Conservation (phyloP, 306 rosid genomes). For the Heteromeles arbutifolia region DNA sequence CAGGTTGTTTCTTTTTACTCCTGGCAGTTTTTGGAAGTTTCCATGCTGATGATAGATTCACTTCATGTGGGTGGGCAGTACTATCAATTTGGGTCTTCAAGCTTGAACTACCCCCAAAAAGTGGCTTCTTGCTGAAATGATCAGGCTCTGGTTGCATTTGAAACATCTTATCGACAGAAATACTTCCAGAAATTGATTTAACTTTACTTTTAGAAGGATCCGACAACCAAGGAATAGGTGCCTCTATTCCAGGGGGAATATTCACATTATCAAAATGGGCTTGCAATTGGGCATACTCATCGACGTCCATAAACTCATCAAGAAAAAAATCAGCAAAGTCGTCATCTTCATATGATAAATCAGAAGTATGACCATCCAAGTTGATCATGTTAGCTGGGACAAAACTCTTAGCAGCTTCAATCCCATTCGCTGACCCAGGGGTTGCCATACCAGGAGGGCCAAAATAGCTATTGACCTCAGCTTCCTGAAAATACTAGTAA, state of each 20-base stretch:
- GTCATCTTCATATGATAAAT: conserved; percentile 38
- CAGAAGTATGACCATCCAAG: conserved; percentile 50
- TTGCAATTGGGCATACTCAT: conserved; percentile 49
- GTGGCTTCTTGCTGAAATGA: conserved; percentile 16
- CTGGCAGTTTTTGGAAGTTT: conserved; percentile 24
- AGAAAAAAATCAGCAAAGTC: conserved; percentile 23
- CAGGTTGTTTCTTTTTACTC: conserved; percentile 30
- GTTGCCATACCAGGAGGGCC: conserved; percentile 27
- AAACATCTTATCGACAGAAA: conserved; percentile 19
- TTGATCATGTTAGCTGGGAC: conserved; percentile 32
- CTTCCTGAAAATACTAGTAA: conserved; percentile 32
- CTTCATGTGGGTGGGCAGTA: conserved; percentile 14
- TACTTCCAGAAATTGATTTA: conserved; percentile 24
- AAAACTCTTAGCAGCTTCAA: conserved; percentile 37
- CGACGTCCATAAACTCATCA: conserved; percentile 53
- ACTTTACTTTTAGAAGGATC: conserved; percentile 23
- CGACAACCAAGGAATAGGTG: conserved; percentile 61
- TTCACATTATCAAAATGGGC: conserved; percentile 57
- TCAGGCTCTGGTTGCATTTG: conserved; percentile 24
- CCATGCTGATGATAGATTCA: conserved; percentile 18
- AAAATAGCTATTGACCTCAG: conserved; percentile 17
- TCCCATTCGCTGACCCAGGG: conserved; percentile 30
- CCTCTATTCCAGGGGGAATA: conserved; percentile 77
- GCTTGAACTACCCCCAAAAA: conserved; percentile 23
- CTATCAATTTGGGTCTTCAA: conserved; percentile 21